phyloP scores from a whole-genome alignment of 139 green algal species.

The Limnomonas spitsbergensis region DNA sequence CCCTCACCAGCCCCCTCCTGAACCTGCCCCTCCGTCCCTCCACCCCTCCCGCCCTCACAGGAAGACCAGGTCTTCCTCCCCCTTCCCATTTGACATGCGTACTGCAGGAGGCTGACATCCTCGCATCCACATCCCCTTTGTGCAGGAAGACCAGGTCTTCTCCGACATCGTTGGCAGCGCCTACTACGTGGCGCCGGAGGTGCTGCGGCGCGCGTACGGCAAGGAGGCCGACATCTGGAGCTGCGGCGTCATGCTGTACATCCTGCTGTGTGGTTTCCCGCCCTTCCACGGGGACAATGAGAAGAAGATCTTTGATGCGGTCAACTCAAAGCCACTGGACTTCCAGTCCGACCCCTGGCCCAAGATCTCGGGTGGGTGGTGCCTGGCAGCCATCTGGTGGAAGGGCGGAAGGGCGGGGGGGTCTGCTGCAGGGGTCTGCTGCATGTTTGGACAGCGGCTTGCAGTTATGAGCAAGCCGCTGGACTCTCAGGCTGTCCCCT shows the following conservation, averaged over 20 bases:
- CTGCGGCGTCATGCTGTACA: conserved; percentile 75
- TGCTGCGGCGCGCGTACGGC: conserved; percentile 64
- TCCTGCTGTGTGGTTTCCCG: conserved; percentile 71
- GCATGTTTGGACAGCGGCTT: no score
- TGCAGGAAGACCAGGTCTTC: conserved; percentile 56
- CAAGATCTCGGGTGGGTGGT: conserved; percentile 56
- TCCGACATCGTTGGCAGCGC: conserved; percentile 80
- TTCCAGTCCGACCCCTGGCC: conserved; percentile 72
- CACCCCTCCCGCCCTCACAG: conserved; percentile 5
- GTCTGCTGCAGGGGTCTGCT: no score
- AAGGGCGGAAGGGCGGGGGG: no score
- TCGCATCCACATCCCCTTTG: conserved; percentile 46
- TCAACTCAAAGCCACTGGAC: conserved; percentile 67
- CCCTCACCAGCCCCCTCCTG: not conserved
- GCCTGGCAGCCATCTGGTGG: no score
- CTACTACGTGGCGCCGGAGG: conserved; percentile 77
- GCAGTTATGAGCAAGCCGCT: no score
- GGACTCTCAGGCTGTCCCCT: no score
- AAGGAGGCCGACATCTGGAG: conserved; percentile 71
- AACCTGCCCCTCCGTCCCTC: not conserved
- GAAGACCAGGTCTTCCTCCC: no score
- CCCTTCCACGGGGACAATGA: conserved; percentile 91
- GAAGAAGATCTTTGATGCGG: conserved; percentile 79
- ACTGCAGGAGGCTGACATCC: conserved; percentile 8
- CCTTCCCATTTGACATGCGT: not conserved